Conservation (phyloP, 805 yeast genomes). For the Metschnikowia hibisci region DNA sequence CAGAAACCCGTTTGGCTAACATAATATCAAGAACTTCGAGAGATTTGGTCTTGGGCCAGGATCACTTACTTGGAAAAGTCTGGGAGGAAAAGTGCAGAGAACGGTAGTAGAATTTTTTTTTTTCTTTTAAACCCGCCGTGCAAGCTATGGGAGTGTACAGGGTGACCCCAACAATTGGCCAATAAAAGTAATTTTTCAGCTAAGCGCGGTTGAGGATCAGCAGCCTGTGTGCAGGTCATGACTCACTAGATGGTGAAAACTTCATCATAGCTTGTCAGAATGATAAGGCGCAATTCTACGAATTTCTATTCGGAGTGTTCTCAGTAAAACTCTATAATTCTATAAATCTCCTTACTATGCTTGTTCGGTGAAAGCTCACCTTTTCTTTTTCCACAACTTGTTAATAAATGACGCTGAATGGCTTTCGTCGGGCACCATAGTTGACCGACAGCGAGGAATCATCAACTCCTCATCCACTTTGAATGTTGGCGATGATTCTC, state of each 20-base stretch:
- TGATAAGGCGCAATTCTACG: neutral
- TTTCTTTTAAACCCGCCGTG: slow-evolving; percentile 2
- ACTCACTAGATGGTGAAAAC: slow-evolving; percentile 4
- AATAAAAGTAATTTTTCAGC: slow-evolving; percentile 28
- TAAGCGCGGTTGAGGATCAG: slow-evolving; percentile 43
- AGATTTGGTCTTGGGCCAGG: neutral
- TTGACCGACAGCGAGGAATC: slow-evolving; percentile 10
- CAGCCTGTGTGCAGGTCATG: slow-evolving; percentile 9
- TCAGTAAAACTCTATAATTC: slow-evolving; percentile 3
- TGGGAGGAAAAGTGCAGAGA: neutral
- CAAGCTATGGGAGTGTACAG: slow-evolving; percentile 4
- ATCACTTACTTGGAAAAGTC: neutral
- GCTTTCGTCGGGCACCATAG: slow-evolving; percentile 7
- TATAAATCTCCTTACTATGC: slow-evolving; percentile 1
- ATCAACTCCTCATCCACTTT: slow-evolving; percentile 1
- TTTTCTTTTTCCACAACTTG: slow-evolving; percentile 22
- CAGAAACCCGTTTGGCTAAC: slow-evolving; percentile 13
- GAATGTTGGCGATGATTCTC: slow-evolving; percentile 8
- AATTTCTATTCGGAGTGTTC: neutral
- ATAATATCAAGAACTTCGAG: neutral
- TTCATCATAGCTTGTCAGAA: neutral
- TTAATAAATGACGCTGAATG: slow-evolving; percentile 14
- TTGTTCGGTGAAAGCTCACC: slow-evolving; percentile 3
- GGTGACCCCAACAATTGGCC: slow-evolving; percentile 13
- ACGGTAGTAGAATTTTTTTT: slow-evolving; percentile 1